These are phyloP conservation scores for Calocybe indica DNA, from an alignment of 768 basidiomycete genomes.

Conservation along the genomic window DNA sequence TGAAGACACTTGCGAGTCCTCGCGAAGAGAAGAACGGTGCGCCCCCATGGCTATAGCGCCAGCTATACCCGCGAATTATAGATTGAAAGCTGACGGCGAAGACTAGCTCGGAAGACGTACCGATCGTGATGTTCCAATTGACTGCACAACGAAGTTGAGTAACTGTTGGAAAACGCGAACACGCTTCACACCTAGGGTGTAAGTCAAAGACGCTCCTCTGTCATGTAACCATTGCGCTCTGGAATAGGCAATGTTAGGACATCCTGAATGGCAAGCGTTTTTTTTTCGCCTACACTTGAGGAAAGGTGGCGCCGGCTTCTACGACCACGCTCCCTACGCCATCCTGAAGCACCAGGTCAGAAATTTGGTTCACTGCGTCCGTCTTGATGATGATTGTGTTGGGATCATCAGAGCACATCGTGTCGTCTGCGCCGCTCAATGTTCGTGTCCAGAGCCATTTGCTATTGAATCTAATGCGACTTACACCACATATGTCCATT, in stretches of 20 bases:
- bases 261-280: background rate
- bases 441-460: background rate
- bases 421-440: slow-evolving; percentile 19
- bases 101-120: slow-evolving; percentile 7
- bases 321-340: slow-evolving; percentile 24
- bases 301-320: slow-evolving; percentile 31
- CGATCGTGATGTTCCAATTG: slow-evolving; percentile 34
- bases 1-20: slow-evolving; percentile 29
- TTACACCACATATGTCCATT: slow-evolving; percentile 35
- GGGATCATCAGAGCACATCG: slow-evolving; percentile 31
- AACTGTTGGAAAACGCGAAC: background rate
- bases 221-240: slow-evolving; percentile 30
- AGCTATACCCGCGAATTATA: slow-evolving; percentile 10
- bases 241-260: background rate
- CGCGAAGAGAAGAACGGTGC: slow-evolving; percentile 32
- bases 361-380: slow-evolving; percentile 25
- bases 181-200: slow-evolving; percentile 21
- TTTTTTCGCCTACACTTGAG: slow-evolving; percentile 21
- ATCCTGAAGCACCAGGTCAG: slow-evolving; percentile 20
- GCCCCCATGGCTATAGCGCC: slow-evolving; percentile 34
- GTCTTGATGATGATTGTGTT: slow-evolving; percentile 29
- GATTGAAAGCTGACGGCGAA: background rate
- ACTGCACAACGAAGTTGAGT: slow-evolving; percentile 13
- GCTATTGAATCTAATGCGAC: slow-evolving; percentile 3
- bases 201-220: slow-evolving; percentile 25